These are phyloP conservation scores for Periconia sp. DNA, from an alignment of 2,329 filamentous ascomycete species.

Conservation along the genomic window DNA sequence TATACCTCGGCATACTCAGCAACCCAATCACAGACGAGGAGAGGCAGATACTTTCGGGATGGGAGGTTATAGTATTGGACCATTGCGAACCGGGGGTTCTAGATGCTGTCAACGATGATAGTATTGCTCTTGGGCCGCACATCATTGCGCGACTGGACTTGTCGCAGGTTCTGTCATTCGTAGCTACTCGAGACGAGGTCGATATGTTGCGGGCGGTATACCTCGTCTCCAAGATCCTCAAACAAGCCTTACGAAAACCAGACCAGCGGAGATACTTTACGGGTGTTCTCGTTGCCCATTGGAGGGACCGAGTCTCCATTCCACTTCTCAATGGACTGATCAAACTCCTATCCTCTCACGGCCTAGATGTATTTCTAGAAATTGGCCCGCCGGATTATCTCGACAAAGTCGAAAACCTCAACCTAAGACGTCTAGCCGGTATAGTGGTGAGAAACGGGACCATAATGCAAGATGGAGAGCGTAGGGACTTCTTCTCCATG, in stretches of 20 bases:
- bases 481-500: constrained; percentile 46
- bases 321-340: constrained; percentile 37
- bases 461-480: constrained; percentile 41
- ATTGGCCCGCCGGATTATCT: constrained; percentile 41
- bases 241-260: constrained; percentile 28
- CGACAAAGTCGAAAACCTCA: constrained; percentile 29
- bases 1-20: constrained; percentile 39
- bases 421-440: constrained; percentile 36
- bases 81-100: constrained; percentile 36
- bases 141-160: constrained; percentile 43
- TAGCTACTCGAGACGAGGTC: constrained; percentile 26
- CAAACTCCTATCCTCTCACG: constrained; percentile 36
- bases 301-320: constrained; percentile 35
- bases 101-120: constrained; percentile 33
- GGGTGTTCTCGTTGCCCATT: constrained; percentile 41
- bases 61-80: constrained; percentile 42
- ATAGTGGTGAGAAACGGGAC: constrained; percentile 44
- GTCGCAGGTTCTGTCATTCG: constrained; percentile 26
- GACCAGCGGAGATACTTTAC: constrained; percentile 37
- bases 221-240: constrained; percentile 30
- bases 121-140: constrained; percentile 31
- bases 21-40: constrained; percentile 34
- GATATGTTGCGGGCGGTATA: constrained; percentile 33
- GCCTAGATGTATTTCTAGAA: constrained; percentile 43
- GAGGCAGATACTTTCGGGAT: constrained; percentile 33